A percentile compares a stretch with the other conserved stretches of the same genome.
Conservation (phyloP, 805 yeast genomes). For the Hanseniaspora lachancei region DNA sequence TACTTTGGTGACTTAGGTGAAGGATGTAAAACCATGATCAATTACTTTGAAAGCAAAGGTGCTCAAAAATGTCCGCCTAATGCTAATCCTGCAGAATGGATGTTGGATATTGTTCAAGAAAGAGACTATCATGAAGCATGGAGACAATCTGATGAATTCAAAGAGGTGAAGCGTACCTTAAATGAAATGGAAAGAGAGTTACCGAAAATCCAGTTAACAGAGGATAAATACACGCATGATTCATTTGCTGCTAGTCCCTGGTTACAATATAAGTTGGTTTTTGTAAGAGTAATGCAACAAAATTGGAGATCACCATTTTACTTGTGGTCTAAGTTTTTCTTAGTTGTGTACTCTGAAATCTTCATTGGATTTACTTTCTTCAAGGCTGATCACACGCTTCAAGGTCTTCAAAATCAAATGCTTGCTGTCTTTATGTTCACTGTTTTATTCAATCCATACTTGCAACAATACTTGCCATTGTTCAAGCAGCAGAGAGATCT, state of each 20-base stretch:
- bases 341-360: conserved; percentile 33
- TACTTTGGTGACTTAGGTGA: conserved; percentile 56
- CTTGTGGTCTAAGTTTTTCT: conserved; percentile 31
- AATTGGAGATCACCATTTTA: conserved; percentile 34
- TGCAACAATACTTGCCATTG: conserved; percentile 30
- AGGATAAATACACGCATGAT: conserved; percentile 20
- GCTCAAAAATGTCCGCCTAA: conserved; percentile 43
- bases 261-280: conserved; percentile 28
- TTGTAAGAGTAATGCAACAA: conserved; percentile 32
- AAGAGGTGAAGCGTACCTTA: conserved; percentile 32
- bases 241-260: conserved; percentile 15
- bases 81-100: conserved; percentile 62
- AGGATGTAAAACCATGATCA: conserved; percentile 38
- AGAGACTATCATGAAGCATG: conserved; percentile 47
- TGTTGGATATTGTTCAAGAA: conserved; percentile 41
- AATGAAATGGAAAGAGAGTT: conserved; percentile 37
- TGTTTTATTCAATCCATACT: conserved; percentile 30
- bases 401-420: conserved; percentile 29
- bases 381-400: conserved; percentile 37
- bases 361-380: conserved; percentile 43
- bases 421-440: conserved; percentile 30
- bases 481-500: conserved; percentile 30
- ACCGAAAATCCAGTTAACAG: conserved; percentile 12
- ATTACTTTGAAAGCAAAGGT: conserved; percentile 54
- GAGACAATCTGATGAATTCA: conserved; percentile 32